A percentile compares a stretch with the other conserved stretches of the same genome.
Evolutionary conservation across 306 rosid species (phyloP).

Genomic region (Abrus pulchellus): DNA sequence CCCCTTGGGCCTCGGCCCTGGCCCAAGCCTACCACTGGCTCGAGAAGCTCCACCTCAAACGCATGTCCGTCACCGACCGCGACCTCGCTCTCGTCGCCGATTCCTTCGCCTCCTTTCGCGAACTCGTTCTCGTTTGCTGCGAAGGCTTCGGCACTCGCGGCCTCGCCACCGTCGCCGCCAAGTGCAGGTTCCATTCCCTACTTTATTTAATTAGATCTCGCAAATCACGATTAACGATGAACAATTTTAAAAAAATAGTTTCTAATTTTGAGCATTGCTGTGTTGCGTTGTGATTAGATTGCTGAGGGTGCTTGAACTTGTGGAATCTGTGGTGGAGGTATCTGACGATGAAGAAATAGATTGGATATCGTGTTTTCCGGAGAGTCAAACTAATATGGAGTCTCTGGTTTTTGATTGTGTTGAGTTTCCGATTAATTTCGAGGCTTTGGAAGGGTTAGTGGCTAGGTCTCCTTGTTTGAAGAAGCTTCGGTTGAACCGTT

Average conservation of each 20-base stretch:
- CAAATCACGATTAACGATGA: too few relatives aligned
- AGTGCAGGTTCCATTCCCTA: conserved; percentile 58
- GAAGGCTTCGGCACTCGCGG: conserved; percentile 82
- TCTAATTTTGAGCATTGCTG: conserved; percentile 34
- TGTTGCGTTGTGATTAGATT: conserved; percentile 55
- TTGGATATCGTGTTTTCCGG: conserved; percentile 84
- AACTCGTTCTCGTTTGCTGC: conserved; percentile 83
- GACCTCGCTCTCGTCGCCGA: conserved; percentile 67
- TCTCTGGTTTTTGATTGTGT: conserved; percentile 82
- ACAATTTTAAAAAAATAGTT: background rate
- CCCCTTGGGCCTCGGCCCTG: conserved; percentile 72
- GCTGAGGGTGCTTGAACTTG: conserved; percentile 85
- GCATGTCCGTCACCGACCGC: conserved; percentile 73
- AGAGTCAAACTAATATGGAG: conserved; percentile 66
- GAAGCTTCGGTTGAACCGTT: conserved; percentile 73
- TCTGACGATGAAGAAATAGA: conserved; percentile 71
- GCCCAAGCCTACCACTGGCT: conserved; percentile 84
- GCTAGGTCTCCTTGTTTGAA: conserved; percentile 79
- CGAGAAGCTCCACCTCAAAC: conserved; percentile 82
- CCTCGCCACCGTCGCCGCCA: conserved; percentile 67
- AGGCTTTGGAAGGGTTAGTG: conserved; percentile 86
- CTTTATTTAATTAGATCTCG: too few relatives aligned
- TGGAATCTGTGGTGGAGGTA: conserved; percentile 72
- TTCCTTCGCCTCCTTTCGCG: conserved; percentile 67
- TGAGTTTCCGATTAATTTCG: conserved; percentile 66